Percentiles rank a stretch among this genome's conserved stretches.
These are phyloP conservation scores for Pythium dissotocum DNA, from an alignment of 352 stramenopile genomes.

Conservation along the genomic window DNA sequence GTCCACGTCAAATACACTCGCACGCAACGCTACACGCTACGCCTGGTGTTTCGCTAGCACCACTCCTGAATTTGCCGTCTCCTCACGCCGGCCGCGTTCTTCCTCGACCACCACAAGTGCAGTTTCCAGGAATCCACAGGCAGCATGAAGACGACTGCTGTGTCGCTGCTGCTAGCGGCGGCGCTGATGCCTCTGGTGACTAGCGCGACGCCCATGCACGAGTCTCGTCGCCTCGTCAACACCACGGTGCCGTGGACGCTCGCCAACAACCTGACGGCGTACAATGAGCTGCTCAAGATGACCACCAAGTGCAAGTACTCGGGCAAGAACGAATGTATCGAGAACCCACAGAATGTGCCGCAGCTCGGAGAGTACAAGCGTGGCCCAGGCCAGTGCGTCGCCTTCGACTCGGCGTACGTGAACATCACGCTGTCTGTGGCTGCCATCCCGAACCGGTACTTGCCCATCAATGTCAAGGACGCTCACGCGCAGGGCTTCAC, in stretches of 20 bases:
- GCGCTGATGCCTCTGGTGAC: constrained; percentile 34
- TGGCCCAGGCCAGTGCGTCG: constrained; percentile 45
- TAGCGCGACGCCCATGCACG: constrained; percentile 11
- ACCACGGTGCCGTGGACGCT: constrained; percentile 37
- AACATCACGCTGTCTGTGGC: constrained; percentile 35
- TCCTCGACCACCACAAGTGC: not conserved
- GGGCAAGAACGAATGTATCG: constrained; percentile 52
- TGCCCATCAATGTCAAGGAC: constrained; percentile 59
- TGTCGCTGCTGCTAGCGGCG: constrained; percentile 38
- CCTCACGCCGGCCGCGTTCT: not conserved
- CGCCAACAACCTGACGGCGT: constrained; percentile 37
- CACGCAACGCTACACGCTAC: not conserved
- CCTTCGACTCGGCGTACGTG: constrained; percentile 70
- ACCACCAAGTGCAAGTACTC: constrained; percentile 74
- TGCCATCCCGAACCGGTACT: constrained; percentile 58
- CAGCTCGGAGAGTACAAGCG: constrained; percentile 59
- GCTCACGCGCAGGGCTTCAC: constrained; percentile 52
- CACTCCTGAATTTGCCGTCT: not conserved
- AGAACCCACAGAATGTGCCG: constrained; percentile 47
- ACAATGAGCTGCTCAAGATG: constrained; percentile 42
- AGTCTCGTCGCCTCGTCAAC: constrained; percentile 26
- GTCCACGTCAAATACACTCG: not conserved
- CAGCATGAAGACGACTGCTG: constrained; percentile 56
- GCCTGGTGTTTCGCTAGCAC: not conserved
- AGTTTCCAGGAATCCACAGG: not conserved